Evolutionary conservation across 176 grass and related monocot genomes (phyloP), one percentile per base, ranked within the genome.

Genomic region (Otatea glauca): DNA sequence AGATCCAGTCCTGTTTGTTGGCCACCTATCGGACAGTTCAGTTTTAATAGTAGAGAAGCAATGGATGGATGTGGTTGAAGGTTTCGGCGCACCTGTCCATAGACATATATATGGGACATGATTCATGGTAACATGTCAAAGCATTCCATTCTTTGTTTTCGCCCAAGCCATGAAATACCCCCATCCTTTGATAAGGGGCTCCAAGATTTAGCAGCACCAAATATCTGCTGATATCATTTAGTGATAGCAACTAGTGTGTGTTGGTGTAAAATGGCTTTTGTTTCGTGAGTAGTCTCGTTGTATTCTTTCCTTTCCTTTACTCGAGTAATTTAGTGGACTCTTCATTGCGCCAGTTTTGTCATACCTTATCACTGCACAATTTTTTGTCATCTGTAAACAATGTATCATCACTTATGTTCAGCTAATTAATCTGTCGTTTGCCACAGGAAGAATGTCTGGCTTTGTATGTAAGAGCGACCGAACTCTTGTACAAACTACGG

Each of bases 41-140:
- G 50, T 94, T 81, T 84, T 99, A 12, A 85, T 99, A 62, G 69
- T 99, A 41, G 97, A 96, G 75, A 96, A 99, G 83, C 74, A 69
- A 65, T 99, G 97, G 97, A 88, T 89, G 89, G 93, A 94, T 74
- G 91, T 99, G 5, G 86, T 92, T 24, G 47, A 89, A 82, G 88
- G 84, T 39, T 99, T 96, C 4, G 88, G 89, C 4, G 76, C 77
- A 35, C 91, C 91, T 0, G 84, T 99, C 41, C 84, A 99, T 63
- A 96, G 88, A 96, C 93, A 94, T 85, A 83, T 92, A 76, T 99
- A 84, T 15, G 97, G 97, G 44, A 89, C 91, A 76, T 99, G 66
- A 92, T 80, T 58, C 18, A 55, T 4, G 1, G 39, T 20, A 42
- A 41, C 16, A 15, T 69, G 3, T 83, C 12, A 21, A 69, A 15